Evolutionary conservation across 352 stramenopile genomes (phyloP), one percentile per base, ranked within the genome.

Genomic region (Pythium phragmiticola): DNA sequence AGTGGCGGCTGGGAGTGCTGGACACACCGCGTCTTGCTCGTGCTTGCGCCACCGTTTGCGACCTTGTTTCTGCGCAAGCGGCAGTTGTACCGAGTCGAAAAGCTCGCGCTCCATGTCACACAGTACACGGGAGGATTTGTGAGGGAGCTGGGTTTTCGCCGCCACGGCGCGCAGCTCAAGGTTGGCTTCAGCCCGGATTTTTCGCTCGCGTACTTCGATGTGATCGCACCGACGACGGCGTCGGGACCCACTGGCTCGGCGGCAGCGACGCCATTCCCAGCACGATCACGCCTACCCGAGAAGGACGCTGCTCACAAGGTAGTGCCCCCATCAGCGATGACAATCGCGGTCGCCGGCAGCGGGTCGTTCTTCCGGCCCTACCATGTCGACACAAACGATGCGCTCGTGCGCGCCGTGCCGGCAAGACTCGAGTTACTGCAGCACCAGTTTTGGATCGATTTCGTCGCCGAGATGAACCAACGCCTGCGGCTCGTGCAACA

Each of bases 161-260:
- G 86, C 19, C 82, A 92, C 59, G 80, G 83, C 17, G 86, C 80
- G 34, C 76, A 88, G 54, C 71, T 92, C 17, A 92, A 94, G 53
- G 70, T 95, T 56, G 87, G 87, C 9, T 94, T 93, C 72, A 94
- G 84, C 47, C 63, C 84, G 14, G 87, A 95, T 65, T 92, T 94
- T 64, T 93, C 83, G 7, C 77, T 94, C 28, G 82, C 78, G 51
- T 95, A 94, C 48, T 72, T 95, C 11, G 87, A 95, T 37, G 77
- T 95, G 11, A 60, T 95, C 7, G 81, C 89, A 41, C 57, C 57
- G 41, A 34, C 45, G 9, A 4, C 21, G n/a, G n/a, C n/a, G n/a
- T n/a, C n/a, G n/a, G n/a, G n/a, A 21, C 57, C 57, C 4, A 56
- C 23, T 48, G 56, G 43, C n/a, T n/a, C n/a, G 7, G 26, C 36